Conservation (phyloP, 352 stramenopile genomes). For the Phytophthora melonis region DNA sequence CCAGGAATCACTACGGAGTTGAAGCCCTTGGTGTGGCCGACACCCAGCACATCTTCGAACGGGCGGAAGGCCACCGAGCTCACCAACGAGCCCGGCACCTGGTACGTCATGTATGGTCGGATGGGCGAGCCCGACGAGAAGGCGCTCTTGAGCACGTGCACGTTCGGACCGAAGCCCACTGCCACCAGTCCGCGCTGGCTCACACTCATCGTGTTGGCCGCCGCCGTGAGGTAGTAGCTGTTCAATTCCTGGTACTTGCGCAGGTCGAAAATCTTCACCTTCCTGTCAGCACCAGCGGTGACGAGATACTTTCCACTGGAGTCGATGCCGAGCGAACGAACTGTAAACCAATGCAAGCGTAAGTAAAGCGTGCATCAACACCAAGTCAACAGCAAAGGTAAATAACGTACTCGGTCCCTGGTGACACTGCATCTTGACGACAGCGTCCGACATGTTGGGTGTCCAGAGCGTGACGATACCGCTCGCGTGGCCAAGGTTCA, state of each 20-base stretch:
- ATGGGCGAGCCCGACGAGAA: constrained; percentile 71
- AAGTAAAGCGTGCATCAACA: constrained; percentile 6
- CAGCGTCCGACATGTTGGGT: constrained; percentile 92
- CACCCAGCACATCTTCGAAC: constrained; percentile 97
- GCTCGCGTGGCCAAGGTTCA: constrained; percentile 97
- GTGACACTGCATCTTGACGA: constrained; percentile 99
- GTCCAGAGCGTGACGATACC: constrained; percentile 99
- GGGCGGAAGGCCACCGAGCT: constrained; percentile 96
- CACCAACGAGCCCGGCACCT: constrained; percentile 85
- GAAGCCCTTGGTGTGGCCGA: constrained; percentile 93
- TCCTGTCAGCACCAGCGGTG: constrained; percentile 94
- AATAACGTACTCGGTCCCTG: constrained; percentile 90
- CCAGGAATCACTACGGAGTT: constrained; percentile 95
- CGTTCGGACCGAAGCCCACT: constrained; percentile 92
- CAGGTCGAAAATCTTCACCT: constrained; percentile 98
- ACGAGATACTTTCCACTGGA: constrained; percentile 96
- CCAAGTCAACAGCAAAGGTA: neutral
- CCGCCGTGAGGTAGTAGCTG: constrained; percentile 91
- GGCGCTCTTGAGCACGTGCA: constrained; percentile 93
- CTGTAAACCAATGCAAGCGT: constrained; percentile 41
- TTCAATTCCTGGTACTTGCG: constrained; percentile 97
- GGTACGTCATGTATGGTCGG: constrained; percentile 93
- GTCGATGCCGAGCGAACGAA: constrained; percentile 94
- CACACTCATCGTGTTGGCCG: constrained; percentile 94
- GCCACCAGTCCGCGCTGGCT: constrained; percentile 96